phyloP scores from a whole-genome alignment of 1,284 basidiomycete species.

The Tilletia indica region DNA sequence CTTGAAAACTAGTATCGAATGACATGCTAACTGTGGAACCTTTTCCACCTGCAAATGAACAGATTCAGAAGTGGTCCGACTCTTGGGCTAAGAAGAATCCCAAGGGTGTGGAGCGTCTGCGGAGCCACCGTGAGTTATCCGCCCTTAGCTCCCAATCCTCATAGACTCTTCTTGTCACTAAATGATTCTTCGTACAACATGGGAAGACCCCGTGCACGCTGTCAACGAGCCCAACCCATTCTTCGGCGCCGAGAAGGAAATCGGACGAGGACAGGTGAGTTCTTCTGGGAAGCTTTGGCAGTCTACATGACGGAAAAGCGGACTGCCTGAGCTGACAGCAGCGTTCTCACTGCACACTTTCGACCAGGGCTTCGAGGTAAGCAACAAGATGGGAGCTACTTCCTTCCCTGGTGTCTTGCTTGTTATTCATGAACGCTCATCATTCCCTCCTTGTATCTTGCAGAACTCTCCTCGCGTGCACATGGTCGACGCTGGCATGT shows the following conservation, averaged over 20 bases:
- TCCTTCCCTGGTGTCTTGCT: not conserved
- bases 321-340: not conserved
- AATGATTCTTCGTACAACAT: not conserved
- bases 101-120: conserved; percentile 15
- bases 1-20: too few relatives aligned
- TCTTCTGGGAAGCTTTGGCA: not conserved
- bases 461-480: conserved; percentile 32
- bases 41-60: not conserved
- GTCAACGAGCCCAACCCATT: conserved; percentile 53
- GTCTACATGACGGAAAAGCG: not conserved
- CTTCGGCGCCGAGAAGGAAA: conserved; percentile 31
- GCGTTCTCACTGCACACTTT: not conserved
- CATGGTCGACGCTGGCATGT: conserved; percentile 28
- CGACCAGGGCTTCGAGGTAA: conserved; percentile 27
- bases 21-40: too few relatives aligned
- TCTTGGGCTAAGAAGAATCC: conserved; percentile 31
- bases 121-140: conserved; percentile 24
- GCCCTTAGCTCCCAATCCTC: conserved; percentile 9
- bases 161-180: conserved; percentile 48
- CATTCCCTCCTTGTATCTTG: not conserved
- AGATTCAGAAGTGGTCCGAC: conserved; percentile 41
- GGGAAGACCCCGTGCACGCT: conserved; percentile 49
- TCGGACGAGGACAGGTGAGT: conserved; percentile 17
- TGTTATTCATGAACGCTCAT: not conserved
- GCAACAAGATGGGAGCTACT: not conserved